These are phyloP conservation scores for Abelmoschus esculentus DNA, from an alignment of 345 rosid genomes.

Conservation along the genomic window DNA sequence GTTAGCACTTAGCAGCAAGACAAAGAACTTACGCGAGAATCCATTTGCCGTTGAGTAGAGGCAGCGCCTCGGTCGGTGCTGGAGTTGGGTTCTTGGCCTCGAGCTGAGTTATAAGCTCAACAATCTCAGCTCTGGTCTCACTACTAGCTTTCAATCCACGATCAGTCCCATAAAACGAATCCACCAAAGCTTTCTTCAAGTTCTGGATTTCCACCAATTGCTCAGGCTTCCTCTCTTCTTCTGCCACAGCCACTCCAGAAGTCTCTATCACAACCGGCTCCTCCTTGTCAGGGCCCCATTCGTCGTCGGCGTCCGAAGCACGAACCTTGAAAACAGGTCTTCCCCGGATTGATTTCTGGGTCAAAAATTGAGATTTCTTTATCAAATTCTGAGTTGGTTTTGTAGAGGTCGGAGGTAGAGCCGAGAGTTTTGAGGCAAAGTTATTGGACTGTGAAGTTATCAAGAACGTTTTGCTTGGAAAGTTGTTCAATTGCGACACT, in stretches of 20 bases:
- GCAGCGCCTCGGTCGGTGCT: conserved; percentile 69
- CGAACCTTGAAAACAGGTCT: conserved; percentile 24
- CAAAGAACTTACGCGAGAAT: conserved; percentile 61
- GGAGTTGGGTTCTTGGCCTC: conserved; percentile 86
- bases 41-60: conserved; percentile 89
- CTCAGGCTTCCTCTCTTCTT: conserved; percentile 32
- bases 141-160: conserved; percentile 64
- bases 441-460: conserved; percentile 11
- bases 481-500: conserved; percentile 34
- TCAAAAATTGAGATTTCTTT: background rate
- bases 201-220: conserved; percentile 40
- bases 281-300: conserved; percentile 25
- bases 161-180: conserved; percentile 70
- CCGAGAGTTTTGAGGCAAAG: conserved; percentile 15
- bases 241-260: conserved; percentile 31
- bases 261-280: conserved; percentile 1
- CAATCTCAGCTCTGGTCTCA: conserved; percentile 84
- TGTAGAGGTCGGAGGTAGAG: conserved; percentile 6
- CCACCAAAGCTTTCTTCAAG: conserved; percentile 58
- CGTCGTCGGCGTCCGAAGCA: conserved; percentile 24
- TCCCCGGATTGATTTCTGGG: conserved; percentile 13
- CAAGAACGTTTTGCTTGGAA: conserved; percentile 35
- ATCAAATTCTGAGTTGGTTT: background rate
- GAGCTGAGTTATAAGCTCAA: conserved; percentile 79
- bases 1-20: conserved; percentile 14